Evolutionary conservation across 306 rosid genomes (phyloP), one percentile per base, ranked within the genome.

Genomic region (Pueraria montana): DNA sequence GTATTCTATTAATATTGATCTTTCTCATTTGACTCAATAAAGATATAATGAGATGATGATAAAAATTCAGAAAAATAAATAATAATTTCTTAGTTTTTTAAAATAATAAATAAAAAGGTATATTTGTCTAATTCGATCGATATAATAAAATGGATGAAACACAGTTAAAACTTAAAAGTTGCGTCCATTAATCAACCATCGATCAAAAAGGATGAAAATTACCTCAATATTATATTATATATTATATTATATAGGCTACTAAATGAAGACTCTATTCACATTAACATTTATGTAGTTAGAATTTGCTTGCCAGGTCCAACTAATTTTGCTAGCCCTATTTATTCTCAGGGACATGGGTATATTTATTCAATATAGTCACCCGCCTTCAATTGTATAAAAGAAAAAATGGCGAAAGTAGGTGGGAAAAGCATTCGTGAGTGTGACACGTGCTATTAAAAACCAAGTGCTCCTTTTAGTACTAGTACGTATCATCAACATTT

Each of bases 351-450:
- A 32, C 69, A 64, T 30, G 23, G 24, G 11, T 38, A 38, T 16
- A 64, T 64, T 23, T 21, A 56, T 56, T 27, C 40, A 27, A 62
- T 24, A 6, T 30, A 32, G 45, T 64, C 23, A 32, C 11, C 70
- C 14, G 11, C 43, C 45, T 34, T 36, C 11, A 7, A 5, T 36
- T 18, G 72, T n/a, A 2, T 9, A 18, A 1, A 8, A 65, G 72
- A 65, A 36, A 63, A 65, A 8, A 38, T 65, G 48, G 16, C 48
- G 16, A 36, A 36, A 65, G 46, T 65, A n/a, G 72, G 72, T 65
- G 72, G 16, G 12, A 65, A 8, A 34, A n/a, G 4, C 7, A 34
- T 3, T 36, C 11, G 3, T 4, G 11, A n/a, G n/a, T n/a, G 1
- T 36, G 24, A 36, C 49, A 17, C 23, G 12, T 65, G 72, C 72